Evolutionary conservation across 208 protist species (phyloP).

Genomic region (Leishmania martiniquensis): DNA sequence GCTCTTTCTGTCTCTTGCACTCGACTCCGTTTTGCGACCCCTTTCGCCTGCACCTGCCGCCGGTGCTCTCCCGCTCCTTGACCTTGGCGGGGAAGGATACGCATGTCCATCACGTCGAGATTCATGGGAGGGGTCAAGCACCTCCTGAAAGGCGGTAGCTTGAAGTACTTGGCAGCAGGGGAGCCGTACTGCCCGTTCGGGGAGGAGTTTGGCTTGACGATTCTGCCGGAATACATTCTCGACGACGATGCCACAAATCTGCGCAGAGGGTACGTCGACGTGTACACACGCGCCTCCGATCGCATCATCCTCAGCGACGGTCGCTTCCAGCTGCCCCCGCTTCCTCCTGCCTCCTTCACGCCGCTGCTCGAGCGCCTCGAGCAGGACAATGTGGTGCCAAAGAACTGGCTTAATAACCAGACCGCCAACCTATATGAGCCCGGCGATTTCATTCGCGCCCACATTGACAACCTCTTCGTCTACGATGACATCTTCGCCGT

Average conservation of each 20-base stretch:
- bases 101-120: slow-evolving; percentile 31
- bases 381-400: slow-evolving; percentile 74
- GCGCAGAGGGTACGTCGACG: slow-evolving; percentile 80
- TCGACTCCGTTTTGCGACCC: neutral
- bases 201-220: slow-evolving; percentile 84
- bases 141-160: slow-evolving; percentile 66
- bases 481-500: slow-evolving; percentile 92
- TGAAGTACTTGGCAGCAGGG: slow-evolving; percentile 71
- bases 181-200: slow-evolving; percentile 87
- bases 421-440: slow-evolving; percentile 91
- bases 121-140: slow-evolving; percentile 52
- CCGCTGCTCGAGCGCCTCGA: slow-evolving; percentile 77
- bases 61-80: neutral
- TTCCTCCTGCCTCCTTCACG: slow-evolving; percentile 69
- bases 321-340: slow-evolving; percentile 86
- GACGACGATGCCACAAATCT: slow-evolving; percentile 64
- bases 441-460: slow-evolving; percentile 88
- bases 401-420: slow-evolving; percentile 88
- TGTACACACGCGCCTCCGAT: slow-evolving; percentile 81
- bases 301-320: slow-evolving; percentile 84
- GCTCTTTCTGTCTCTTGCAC: neutral
- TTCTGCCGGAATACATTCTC: slow-evolving; percentile 85
- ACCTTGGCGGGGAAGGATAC: neutral
- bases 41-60: neutral
- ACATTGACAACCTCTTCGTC: slow-evolving; percentile 92